Percentiles rank a stretch among this genome's conserved stretches.
These are phyloP conservation scores for Geotrichum siamense DNA, from an alignment of 1,139 yeast species.

Conservation along the genomic window DNA sequence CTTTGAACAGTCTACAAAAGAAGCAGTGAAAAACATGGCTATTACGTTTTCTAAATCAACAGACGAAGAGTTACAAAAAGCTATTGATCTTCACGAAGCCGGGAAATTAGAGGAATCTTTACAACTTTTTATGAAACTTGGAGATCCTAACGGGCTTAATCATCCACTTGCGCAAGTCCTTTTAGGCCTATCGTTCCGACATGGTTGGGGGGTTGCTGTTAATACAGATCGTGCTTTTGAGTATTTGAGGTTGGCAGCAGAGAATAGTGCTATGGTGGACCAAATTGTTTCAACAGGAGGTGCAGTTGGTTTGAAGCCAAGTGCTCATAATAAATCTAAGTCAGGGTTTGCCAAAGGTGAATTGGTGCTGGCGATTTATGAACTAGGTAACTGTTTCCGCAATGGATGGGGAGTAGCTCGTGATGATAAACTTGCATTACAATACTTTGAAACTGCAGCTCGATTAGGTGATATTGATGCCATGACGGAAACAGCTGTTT, in stretches of 20 bases:
- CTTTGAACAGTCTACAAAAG: constrained; percentile 7
- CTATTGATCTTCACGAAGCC: constrained; percentile 30
- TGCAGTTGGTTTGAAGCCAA: constrained; percentile 12
- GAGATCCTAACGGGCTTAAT: constrained; percentile 24
- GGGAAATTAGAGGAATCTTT: constrained; percentile 27
- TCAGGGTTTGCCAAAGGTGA: constrained; percentile 28
- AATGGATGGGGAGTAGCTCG: constrained; percentile 34
- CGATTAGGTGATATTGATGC: constrained; percentile 34
- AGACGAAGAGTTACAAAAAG: constrained; percentile 26
- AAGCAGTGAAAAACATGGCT: constrained; percentile 13
- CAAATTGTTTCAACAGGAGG: constrained; percentile 15
- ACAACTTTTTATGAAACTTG: constrained; percentile 23
- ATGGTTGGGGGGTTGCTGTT: constrained; percentile 33
- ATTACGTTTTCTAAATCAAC: constrained; percentile 17
- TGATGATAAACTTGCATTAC: constrained; percentile 29
- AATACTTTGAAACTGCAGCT: constrained; percentile 34
- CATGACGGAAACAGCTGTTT: constrained; percentile 31
- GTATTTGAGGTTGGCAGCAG: constrained; percentile 29
- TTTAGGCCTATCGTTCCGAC: constrained; percentile 32
- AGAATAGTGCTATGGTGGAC: constrained; percentile 26
- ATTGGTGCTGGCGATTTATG: constrained; percentile 31
- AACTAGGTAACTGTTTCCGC: constrained; percentile 33
- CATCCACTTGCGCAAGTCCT: constrained; percentile 33
- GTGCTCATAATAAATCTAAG: constrained; percentile 10
- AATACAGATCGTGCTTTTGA: constrained; percentile 27